Evolutionary conservation across 23 red algal genomes (phyloP), one percentile per base, ranked within the genome.

Genomic region (Cyanidioschyzon merolae): DNA sequence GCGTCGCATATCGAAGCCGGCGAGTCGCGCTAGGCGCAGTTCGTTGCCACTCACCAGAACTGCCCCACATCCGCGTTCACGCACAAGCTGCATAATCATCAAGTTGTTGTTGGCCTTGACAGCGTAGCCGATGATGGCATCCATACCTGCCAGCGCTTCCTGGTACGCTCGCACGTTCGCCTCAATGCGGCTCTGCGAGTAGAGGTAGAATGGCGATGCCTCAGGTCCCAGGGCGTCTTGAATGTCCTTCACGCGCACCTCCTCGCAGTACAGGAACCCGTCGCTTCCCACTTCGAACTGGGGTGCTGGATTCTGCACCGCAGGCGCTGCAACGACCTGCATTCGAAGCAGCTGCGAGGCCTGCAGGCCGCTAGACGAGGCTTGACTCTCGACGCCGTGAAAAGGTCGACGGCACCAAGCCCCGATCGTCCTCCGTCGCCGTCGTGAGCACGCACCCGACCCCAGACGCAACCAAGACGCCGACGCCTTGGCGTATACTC

Each of bases 51-150:
- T 89, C 25, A 95, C 91, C 39, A 95, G 78, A 12, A 95, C 91
- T 3, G 85, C 91, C 16, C 91, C 91, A 31, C 76, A 85, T 50
- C 91, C 91, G 30, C 83, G 39, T 37, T 37, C 57, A 15, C 79
- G 59, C 37, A 95, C 59, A 17, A 84, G 41, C 71, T 90, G 76
- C n/a, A 95, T 57, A 1, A 95, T 74, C 29, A 51, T 41, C 45
- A 89, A 67, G 76, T 95, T 95, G 76, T 95, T 95, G 58, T 95
- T 95, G 7, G 91, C 91, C 59, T 95, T 95, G 67, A 95, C 74
- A 16, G 91, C 91, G 76, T 95, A 95, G 37, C 91, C 91, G 58
- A 95, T 80, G 77, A 95, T 95, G 29, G 85, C 85, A 39, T 89
- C 85, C 3, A 95, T 30, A 21, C 91, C 91, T 40, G 50, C 76